A percentile compares a stretch with the other conserved stretches of the same genome.
Conservation (phyloP, 306 rosid species). For the Cercis canadensis region DNA sequence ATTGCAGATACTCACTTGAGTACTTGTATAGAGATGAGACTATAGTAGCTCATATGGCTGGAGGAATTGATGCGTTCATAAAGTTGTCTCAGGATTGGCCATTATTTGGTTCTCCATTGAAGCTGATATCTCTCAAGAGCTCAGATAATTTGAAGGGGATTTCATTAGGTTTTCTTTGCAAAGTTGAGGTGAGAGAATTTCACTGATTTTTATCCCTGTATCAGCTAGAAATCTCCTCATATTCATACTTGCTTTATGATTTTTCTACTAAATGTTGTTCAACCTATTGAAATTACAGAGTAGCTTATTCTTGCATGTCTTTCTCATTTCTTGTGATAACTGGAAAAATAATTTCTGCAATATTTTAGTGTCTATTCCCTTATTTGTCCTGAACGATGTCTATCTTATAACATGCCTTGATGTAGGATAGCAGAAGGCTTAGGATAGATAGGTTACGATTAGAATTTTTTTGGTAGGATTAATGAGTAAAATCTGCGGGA, state of each 20-base stretch:
- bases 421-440: too few species aligned
- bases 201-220: neutral
- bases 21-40: slow-evolving; percentile 71
- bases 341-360: slow-evolving; percentile 8
- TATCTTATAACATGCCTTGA: too few species aligned
- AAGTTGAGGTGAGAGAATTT: slow-evolving; percentile 67
- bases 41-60: slow-evolving; percentile 67
- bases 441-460: too few species aligned
- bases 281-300: slow-evolving; percentile 20
- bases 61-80: slow-evolving; percentile 71
- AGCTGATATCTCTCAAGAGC: slow-evolving; percentile 64
- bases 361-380: neutral
- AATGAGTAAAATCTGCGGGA: too few species aligned
- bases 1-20: slow-evolving; percentile 64
- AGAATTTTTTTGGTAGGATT: too few species aligned
- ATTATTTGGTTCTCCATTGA: slow-evolving; percentile 62
- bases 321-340: slow-evolving; percentile 30
- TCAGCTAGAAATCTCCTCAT: slow-evolving; percentile 9
- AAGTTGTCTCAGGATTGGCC: slow-evolving; percentile 84
- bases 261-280: neutral
- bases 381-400: neutral
- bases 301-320: slow-evolving; percentile 9
- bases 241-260: slow-evolving; percentile 22
- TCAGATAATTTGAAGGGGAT: slow-evolving; percentile 57
- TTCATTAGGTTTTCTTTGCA: slow-evolving; percentile 61